A percentile compares a stretch with the other conserved stretches of the same genome.
These are phyloP conservation scores for Fusarium falciforme DNA, from an alignment of 2,329 filamentous ascomycete species.

Conservation along the genomic window DNA sequence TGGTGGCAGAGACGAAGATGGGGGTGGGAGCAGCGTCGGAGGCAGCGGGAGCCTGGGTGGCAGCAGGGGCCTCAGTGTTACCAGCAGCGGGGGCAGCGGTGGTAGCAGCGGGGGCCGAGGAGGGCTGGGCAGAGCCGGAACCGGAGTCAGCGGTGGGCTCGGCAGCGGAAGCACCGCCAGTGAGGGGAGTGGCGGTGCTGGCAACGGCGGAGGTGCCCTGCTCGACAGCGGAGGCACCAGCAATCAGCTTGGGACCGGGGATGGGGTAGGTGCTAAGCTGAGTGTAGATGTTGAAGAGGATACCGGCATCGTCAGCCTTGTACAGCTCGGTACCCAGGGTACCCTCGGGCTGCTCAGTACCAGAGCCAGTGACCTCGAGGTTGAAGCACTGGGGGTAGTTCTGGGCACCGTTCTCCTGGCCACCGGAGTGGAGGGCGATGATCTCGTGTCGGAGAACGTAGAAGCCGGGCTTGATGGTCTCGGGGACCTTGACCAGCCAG, in stretches of 20 bases:
- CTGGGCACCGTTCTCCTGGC: constrained; percentile 35
- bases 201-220: constrained; percentile 33
- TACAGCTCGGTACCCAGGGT: constrained; percentile 48
- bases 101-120: constrained; percentile 8
- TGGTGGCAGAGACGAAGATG: constrained; percentile 11
- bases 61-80: constrained; percentile 15
- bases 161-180: constrained; percentile 10
- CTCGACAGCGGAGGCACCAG: constrained; percentile 28
- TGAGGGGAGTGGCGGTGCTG: constrained; percentile 26
- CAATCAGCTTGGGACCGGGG: constrained; percentile 45
- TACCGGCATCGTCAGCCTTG: constrained; percentile 47
- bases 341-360: constrained; percentile 49
- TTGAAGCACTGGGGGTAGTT: constrained; percentile 39
- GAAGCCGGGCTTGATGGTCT: constrained; percentile 50
- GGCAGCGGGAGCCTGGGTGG: constrained; percentile 13
- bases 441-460: constrained; percentile 66
- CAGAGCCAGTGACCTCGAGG: constrained; percentile 55
- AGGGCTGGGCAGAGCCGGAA: constrained; percentile 10
- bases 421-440: constrained; percentile 59
- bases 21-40: constrained; percentile 3
- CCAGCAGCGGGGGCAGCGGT: constrained; percentile 1
- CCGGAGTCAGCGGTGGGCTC: constrained; percentile 21
- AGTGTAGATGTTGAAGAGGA: constrained; percentile 50
- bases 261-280: constrained; percentile 43
- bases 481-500: constrained; percentile 51